phyloP scores from a whole-genome alignment of 192 early-diverging fungal genomes.

The Haplosporangium gracile region DNA sequence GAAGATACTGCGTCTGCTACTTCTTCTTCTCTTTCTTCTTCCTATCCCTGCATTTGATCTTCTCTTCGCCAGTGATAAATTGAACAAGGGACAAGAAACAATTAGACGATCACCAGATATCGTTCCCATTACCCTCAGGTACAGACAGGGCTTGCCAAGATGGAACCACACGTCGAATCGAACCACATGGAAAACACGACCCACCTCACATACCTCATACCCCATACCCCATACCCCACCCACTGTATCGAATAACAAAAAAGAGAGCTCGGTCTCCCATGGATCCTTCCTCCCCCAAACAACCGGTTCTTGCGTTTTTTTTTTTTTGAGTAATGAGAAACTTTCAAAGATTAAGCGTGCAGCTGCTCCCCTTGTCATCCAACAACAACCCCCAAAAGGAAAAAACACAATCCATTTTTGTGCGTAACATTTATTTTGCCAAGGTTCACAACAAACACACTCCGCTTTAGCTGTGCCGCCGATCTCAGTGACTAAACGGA shows the following conservation, averaged over 20 bases:
- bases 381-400: constrained; percentile 11
- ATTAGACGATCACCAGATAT: not conserved
- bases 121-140: not conserved
- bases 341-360: not conserved
- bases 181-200: not conserved
- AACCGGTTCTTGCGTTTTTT: not conserved
- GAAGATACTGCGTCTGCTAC: no score
- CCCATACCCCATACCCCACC: not conserved
- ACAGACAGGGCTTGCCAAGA: not conserved
- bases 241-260: not conserved
- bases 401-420: constrained; percentile 7
- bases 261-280: not conserved
- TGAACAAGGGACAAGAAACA: not conserved
- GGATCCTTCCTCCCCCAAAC: not conserved
- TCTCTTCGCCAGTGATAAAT: not conserved
- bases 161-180: not conserved
- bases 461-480: not conserved
- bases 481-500: not conserved
- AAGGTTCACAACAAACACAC: not conserved
- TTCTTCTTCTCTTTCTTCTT: not conserved
- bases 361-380: not conserved
- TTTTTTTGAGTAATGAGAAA: not conserved
- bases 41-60: no score
- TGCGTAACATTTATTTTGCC: not conserved
- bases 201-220: not conserved